These are phyloP conservation scores for Emericellopsis terricola DNA, from an alignment of 495 filamentous ascomycete species.

Conservation along the genomic window DNA sequence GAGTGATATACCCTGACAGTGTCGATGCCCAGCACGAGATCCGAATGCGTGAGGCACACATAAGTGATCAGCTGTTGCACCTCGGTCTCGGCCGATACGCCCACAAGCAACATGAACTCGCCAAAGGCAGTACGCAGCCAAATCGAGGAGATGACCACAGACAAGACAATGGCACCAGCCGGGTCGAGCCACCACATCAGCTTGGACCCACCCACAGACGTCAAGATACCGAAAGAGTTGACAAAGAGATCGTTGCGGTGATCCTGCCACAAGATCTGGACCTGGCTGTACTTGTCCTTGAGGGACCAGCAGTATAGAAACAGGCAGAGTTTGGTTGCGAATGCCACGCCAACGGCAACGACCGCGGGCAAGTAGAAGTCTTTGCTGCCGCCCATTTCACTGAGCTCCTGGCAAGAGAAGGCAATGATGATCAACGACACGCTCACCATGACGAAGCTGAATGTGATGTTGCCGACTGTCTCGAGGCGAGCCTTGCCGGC, in stretches of 20 bases:
- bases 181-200: slow-evolving; percentile 93
- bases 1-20: slow-evolving; percentile 88
- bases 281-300: slow-evolving; percentile 70
- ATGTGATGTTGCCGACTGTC: slow-evolving; percentile 89
- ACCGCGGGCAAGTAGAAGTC: slow-evolving; percentile 71
- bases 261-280: slow-evolving; percentile 85
- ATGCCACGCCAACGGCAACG: slow-evolving; percentile 73
- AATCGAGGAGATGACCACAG: slow-evolving; percentile 50
- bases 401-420: slow-evolving; percentile 56
- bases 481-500: slow-evolving; percentile 90
- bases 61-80: slow-evolving; percentile 93
- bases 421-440: slow-evolving; percentile 87
- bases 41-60: slow-evolving; percentile 86
- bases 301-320: slow-evolving; percentile 90
- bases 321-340: slow-evolving; percentile 62
- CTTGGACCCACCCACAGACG: slow-evolving; percentile 71
- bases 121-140: slow-evolving; percentile 75
- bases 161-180: slow-evolving; percentile 74
- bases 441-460: slow-evolving; percentile 90
- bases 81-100: slow-evolving; percentile 67
- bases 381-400: slow-evolving; percentile 21
- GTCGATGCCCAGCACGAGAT: slow-evolving; percentile 64
- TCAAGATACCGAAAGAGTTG: slow-evolving; percentile 83
- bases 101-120: slow-evolving; percentile 83
- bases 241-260: slow-evolving; percentile 80